Evolutionary conservation across 371 early-diverging fungal species (phyloP), one percentile per base, ranked within the genome.

Genomic region (Syncephalis fuscata): DNA sequence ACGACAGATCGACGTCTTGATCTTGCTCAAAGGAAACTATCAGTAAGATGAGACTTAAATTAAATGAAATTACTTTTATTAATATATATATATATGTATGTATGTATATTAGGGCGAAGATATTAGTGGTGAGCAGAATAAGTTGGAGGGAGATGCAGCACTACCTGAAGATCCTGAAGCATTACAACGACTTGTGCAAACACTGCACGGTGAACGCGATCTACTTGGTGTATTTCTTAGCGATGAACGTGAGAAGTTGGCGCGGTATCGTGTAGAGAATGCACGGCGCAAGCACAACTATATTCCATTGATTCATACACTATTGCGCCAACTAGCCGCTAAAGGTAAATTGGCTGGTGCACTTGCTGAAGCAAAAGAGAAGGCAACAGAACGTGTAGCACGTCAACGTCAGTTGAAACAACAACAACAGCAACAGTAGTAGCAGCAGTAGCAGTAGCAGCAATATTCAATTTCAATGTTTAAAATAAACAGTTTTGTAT

Each of bases 241-340:
- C 21, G 16, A 27, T 20, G 17, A 46, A 16, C 23, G 17, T 16
- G 26, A 3, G 26, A 17, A 43, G 16, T 5, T 20, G 23, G 14
- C 27, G 41, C 3, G 23, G 4, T 23, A 15, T 17, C 56, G 71
- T 67, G 65, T 74, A 43, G 88, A 88, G 54, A 88, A 88, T 48
- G 61, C 66, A 24, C 53, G 82, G 41, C 65, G 88, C 36, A 70
- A 78, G 41, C 88, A 86, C 49, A 88, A 88, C 52, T 88, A 82
- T 59, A 73, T 88, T 42, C 88, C 87, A 3, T 51, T 87, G 45
- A 74, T 82, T 14, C 77, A 80, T 48, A 68, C 78, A 39, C 53
- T 88, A 25, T 45, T 81, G 38, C 65, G 68, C n/a, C 67, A 66
- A 2, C 61, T 85, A 54, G 82, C 84, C 1, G 66, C 73, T 39